Evolutionary conservation across 2,329 filamentous ascomycete genomes (phyloP).

Genomic region (Fusarium sp.): DNA sequence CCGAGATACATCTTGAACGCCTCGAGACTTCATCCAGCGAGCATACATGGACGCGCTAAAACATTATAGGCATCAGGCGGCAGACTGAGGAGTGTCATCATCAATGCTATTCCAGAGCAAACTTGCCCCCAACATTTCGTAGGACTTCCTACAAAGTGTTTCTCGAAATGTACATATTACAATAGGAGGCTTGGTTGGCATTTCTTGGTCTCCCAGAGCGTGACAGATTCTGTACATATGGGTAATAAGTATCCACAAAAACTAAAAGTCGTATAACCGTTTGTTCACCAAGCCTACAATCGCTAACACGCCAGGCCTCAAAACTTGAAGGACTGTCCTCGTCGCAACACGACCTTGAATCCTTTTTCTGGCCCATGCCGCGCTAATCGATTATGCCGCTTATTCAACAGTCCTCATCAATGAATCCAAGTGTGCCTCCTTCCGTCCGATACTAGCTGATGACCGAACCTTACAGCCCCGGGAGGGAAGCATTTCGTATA

Average conservation of each 20-base stretch:
- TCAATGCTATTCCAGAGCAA: no score
- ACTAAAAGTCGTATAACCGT: neutral
- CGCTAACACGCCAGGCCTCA: neutral
- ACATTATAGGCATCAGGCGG: neutral
- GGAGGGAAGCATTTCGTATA: neutral
- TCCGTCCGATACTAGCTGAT: neutral
- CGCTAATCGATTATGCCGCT: neutral
- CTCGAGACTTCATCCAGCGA: neutral
- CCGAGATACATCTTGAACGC: neutral
- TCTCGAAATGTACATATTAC: neutral
- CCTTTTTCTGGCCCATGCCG: neutral
- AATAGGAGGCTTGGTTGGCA: neutral
- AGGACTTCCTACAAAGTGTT: neutral
- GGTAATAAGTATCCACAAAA: neutral
- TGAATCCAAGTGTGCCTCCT: neutral
- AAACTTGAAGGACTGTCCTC: neutral
- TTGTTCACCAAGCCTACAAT: neutral
- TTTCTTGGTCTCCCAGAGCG: neutral
- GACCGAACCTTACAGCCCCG: neutral
- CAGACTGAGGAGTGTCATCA: neutral
- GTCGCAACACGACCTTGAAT: no score
- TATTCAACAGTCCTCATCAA: neutral
- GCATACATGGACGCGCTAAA: neutral
- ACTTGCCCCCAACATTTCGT: neutral
- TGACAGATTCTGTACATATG: neutral